Evolutionary conservation across 306 rosid species (phyloP), one percentile per base, ranked within the genome.

Genomic region (Quercus variabilis): DNA sequence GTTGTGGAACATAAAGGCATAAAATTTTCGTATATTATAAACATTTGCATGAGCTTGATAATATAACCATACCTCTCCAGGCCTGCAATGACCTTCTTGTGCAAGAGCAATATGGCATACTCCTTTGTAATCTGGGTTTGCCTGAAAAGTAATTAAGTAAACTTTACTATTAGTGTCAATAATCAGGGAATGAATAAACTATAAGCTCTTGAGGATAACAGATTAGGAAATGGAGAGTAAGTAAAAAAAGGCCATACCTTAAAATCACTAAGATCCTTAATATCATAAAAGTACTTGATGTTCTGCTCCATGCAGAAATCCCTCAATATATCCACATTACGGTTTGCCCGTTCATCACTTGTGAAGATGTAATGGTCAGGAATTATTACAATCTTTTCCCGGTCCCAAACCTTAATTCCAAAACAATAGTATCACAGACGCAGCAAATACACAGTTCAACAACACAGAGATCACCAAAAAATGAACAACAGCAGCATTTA

Each of bases 31-130:
- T 38, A 38, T 18, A 26, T 35, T 64, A 78, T 67, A 18, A 13
- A 17, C 35, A 56, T 64, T 60, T 69, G 10, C 43, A 12, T 70
- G 56, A 73, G 41, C 52, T 60, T 71, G 81, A 35, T 57, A 67
- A 87, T 79, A 30, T 46, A 71, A 81, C 55, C 79, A 31, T 81
- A 89, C 98, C 98, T 94, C 98, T 85, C 98, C 98, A 15, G 98
- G 98, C 88, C 98, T 91, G 78, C 97, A 91, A 80, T 94, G 98
- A 85, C 98, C 98, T 91, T 94, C 98, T 90, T 94, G 98, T 49
- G 98, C 98, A 88, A 94, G 96, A 67, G 97, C 98, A 62, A 94
- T 7, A 49, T 94, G 98, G 83, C 98, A 94, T 55, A 94, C 98
- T 67, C 98, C 98, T 86, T 94, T 94, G 87, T 92, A 94, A 83